Evolutionary conservation across 768 basidiomycete genomes (phyloP), one percentile per base, ranked within the genome.

Genomic region (Mycena latifolia): DNA sequence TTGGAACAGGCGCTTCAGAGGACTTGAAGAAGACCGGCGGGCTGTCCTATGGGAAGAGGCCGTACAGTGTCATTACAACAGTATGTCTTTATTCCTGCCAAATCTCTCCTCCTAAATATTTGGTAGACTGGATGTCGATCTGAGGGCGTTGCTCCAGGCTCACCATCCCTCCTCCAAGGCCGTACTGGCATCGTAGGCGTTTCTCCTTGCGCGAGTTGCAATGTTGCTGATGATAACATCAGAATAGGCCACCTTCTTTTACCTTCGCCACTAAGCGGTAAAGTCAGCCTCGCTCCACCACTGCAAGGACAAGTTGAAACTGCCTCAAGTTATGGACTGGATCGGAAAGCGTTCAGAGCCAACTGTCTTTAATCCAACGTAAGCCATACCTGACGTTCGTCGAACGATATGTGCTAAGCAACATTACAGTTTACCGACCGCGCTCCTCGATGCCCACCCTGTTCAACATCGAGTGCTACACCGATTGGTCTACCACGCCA

Each of bases 161-260:
- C 51, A 57, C 51, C 54, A 25, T 39, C 51, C 58, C 22, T 47
- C 57, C 29, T 54, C 67, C 33, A 64, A 45, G 61, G 66, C 67
- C 24, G 60, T 85, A 29, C 76, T 76, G 5, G 85, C 85, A 28
- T 84, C 80, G 85, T 85, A 76, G 52, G 79, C 74, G 54, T 33
- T n/a, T 61, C n/a, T 22, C 14, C 33, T 25, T 45, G 29, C 24
- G 10, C 57, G n/a, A 43, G 24, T 9, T 11, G 20, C 45, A 67
- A 39, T 6, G 20, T 61, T 57, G 67, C 43, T 71, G 61, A 62
- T 33, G 52, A 62, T 25, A 39, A 43, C 25, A 24, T 47, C 55
- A 92, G 91, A 33, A 73, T 87, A 37, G 91, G 91, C 0, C 89
- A 92, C 71, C 58, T 90, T 17, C 77, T 92, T n/a, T 75, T 72